A percentile compares a stretch with the other conserved stretches of the same genome.
Conservation (phyloP, 1,139 yeast genomes). For the Eremothecium cymbalariae region DNA sequence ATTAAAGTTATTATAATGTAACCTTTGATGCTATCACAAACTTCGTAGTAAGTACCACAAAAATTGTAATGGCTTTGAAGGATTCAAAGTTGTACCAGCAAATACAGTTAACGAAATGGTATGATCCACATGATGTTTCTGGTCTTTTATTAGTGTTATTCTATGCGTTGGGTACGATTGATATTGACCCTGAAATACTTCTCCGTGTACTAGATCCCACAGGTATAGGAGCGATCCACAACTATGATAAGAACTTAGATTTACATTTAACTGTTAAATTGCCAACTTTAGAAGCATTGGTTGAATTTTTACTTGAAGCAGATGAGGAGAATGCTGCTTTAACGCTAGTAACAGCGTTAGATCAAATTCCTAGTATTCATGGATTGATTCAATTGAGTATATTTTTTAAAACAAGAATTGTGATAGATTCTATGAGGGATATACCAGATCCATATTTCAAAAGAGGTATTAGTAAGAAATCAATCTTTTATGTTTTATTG, state of each 20-base stretch:
- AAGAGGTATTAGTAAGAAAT: slow-evolving; percentile 3
- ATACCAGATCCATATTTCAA: slow-evolving; percentile 4
- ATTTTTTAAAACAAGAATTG: slow-evolving; percentile 2
- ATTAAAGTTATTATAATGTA: too few relatives aligned
- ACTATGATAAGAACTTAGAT: slow-evolving; percentile 3
- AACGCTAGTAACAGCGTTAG: slow-evolving; percentile 14
- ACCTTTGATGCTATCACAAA: slow-evolving; percentile 1
- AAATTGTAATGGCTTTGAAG: slow-evolving; percentile 1
- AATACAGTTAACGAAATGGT: slow-evolving; percentile 9
- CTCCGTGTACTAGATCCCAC: slow-evolving; percentile 5
- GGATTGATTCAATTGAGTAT: slow-evolving; percentile 7
- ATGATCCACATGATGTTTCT: slow-evolving; percentile 27
- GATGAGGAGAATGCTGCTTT: slow-evolving; percentile 11
- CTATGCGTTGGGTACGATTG: slow-evolving; percentile 8
- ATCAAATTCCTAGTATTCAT: slow-evolving; percentile 12
- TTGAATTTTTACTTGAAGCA: slow-evolving; percentile 10
- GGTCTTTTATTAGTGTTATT: slow-evolving; percentile 12
- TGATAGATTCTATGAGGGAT: slow-evolving; percentile 4
- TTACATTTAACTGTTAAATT: slow-evolving; percentile 3
- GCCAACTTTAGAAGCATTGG: slow-evolving; percentile 14
- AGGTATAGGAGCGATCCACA: slow-evolving; percentile 1
- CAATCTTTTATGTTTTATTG: slow-evolving; percentile 1
- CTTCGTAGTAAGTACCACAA: slow-evolving; percentile 1
- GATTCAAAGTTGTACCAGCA: slow-evolving; percentile 2
- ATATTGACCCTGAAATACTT: slow-evolving; percentile 5